A percentile compares a stretch with the other conserved stretches of the same genome.
phyloP scores from a whole-genome alignment of 2,329 filamentous ascomycete genomes.

The Botrytis pseudocinerea region DNA sequence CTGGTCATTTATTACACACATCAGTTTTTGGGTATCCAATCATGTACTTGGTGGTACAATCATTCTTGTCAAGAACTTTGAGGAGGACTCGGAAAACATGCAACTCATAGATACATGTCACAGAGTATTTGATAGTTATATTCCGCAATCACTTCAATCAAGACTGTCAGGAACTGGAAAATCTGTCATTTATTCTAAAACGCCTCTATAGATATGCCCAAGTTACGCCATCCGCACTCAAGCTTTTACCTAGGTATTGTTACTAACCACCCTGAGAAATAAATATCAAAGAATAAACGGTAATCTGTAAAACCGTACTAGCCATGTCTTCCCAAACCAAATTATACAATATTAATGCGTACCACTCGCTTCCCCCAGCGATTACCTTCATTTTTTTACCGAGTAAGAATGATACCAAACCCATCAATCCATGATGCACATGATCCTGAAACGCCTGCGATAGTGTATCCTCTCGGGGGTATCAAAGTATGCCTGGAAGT shows the following conservation, averaged over 20 bases:
- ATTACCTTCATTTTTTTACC: slow-evolving; percentile 43
- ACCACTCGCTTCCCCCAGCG: background rate
- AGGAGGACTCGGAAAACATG: background rate
- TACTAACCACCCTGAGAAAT: slow-evolving; percentile 12
- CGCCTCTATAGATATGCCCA: slow-evolving; percentile 12
- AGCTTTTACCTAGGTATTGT: slow-evolving; percentile 16
- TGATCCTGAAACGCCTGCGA: slow-evolving; percentile 84
- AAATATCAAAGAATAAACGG: slow-evolving; percentile 3
- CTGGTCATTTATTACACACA: background rate
- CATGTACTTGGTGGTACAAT: background rate
- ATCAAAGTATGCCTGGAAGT: slow-evolving; percentile 75
- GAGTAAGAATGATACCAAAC: slow-evolving; percentile 77
- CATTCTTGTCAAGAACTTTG: background rate
- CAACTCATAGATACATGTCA: background rate
- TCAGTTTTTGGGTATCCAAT: background rate
- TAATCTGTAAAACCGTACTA: slow-evolving; percentile 12
- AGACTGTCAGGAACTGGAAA: background rate
- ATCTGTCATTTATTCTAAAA: slow-evolving; percentile 23
- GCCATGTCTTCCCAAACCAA: slow-evolving; percentile 9
- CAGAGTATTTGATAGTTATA: background rate
- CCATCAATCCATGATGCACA: slow-evolving; percentile 81
- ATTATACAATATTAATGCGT: slow-evolving; percentile 23
- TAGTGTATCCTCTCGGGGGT: slow-evolving; percentile 82
- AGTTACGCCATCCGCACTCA: slow-evolving; percentile 6
- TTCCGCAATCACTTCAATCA: background rate